phyloP scores from a whole-genome alignment of 2,329 filamentous ascomycete genomes.

The Cladophialophora carrionii region DNA sequence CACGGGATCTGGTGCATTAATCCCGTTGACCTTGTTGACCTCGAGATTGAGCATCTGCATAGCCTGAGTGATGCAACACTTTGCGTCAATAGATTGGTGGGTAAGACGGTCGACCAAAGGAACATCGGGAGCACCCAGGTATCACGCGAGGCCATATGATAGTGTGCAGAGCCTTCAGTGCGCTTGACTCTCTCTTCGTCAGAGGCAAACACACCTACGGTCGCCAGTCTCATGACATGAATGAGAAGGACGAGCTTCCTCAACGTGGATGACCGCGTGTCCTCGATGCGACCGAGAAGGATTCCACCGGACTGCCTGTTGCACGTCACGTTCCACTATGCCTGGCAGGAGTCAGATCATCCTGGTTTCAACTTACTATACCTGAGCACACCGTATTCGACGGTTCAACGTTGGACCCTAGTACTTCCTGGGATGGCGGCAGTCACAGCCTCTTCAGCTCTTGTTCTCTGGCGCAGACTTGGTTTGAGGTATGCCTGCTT shows the following conservation, averaged over 20 bases:
- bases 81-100: not conserved
- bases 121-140: not conserved
- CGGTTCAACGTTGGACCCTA: not conserved
- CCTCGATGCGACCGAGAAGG: not conserved
- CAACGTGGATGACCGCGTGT: not conserved
- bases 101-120: not conserved
- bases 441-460: not conserved
- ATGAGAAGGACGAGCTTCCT: not conserved
- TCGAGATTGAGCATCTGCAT: not conserved
- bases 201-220: not conserved
- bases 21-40: not conserved
- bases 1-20: too few species aligned
- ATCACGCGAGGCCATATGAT: not conserved
- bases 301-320: not conserved
- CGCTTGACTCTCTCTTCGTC: not conserved
- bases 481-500: not conserved
- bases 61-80: not conserved
- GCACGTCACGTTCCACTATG: not conserved
- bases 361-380: not conserved
- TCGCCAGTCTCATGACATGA: too few species aligned
- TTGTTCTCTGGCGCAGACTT: not conserved
- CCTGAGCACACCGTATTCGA: not conserved
- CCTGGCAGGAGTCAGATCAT: not conserved
- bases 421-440: not conserved
- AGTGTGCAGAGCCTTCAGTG: not conserved